These are phyloP conservation scores for Debaryomyces coudertii DNA, from an alignment of 1,139 yeast species.

Conservation along the genomic window DNA sequence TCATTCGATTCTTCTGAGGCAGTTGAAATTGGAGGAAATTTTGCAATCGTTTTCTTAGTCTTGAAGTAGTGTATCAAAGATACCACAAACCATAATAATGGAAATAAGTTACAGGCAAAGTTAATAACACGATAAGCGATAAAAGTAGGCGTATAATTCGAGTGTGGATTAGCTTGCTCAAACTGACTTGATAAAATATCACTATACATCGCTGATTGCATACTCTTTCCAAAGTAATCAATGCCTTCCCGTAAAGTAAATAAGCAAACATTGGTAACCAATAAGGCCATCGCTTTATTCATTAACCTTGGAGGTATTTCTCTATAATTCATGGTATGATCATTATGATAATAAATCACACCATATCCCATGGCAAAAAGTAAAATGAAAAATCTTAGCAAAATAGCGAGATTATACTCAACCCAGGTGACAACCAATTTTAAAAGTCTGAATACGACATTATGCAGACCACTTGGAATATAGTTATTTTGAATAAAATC, in stretches of 20 bases:
- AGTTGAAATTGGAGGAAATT: slow-evolving; percentile 34
- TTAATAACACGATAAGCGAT: neutral
- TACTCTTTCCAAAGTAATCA: neutral
- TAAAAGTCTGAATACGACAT: slow-evolving; percentile 9
- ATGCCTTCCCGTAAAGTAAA: slow-evolving; percentile 7
- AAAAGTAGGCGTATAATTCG: neutral
- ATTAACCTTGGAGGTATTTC: slow-evolving; percentile 27
- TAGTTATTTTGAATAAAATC: slow-evolving; percentile 24
- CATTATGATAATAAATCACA: slow-evolving; percentile 35
- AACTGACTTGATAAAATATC: neutral
- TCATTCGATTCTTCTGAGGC: slow-evolving; percentile 23
- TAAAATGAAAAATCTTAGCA: slow-evolving; percentile 22
- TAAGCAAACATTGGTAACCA: slow-evolving; percentile 16
- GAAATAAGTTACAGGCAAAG: slow-evolving; percentile 11
- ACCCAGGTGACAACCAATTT: slow-evolving; percentile 9
- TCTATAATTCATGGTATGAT: slow-evolving; percentile 30
- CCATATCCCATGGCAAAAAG: slow-evolving; percentile 47
- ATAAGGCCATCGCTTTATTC: slow-evolving; percentile 22
- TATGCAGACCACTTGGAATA: slow-evolving; percentile 10
- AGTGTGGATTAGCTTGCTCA: neutral
- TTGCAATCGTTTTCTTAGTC: slow-evolving; percentile 33
- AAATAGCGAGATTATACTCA: slow-evolving; percentile 9
- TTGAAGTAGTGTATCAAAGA: slow-evolving; percentile 28
- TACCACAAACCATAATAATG: slow-evolving; percentile 20
- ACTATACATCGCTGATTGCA: slow-evolving; percentile 2